These are phyloP conservation scores for Penstemon newberryi DNA, from an alignment of 257 asterid species.

Conservation along the genomic window DNA sequence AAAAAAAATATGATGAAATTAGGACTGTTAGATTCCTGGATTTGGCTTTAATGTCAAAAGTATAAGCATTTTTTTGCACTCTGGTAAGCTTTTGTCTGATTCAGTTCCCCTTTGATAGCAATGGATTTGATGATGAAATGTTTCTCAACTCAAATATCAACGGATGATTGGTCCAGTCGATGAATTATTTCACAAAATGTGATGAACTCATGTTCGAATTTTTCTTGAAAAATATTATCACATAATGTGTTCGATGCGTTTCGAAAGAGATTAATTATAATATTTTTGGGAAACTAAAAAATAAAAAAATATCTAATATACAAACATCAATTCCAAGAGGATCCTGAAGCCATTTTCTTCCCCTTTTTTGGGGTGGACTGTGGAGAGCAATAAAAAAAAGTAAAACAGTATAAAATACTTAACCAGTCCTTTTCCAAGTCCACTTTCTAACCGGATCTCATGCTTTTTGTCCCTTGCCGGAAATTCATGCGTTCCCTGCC, in stretches of 20 bases:
- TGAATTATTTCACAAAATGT: too few species aligned
- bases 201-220: too few species aligned
- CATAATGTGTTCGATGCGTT: too few species aligned
- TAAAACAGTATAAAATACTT: constrained; percentile 20
- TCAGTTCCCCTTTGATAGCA: constrained; percentile 37
- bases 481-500: constrained; percentile 56
- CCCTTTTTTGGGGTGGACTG: constrained; percentile 38
- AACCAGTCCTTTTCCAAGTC: constrained; percentile 37
- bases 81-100: constrained; percentile 52
- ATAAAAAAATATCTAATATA: not conserved
- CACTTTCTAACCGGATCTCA: constrained; percentile 52
- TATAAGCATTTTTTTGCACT: constrained; percentile 33
- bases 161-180: too few species aligned
- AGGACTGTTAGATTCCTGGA: constrained; percentile 50
- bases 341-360: constrained; percentile 29
- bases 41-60: constrained; percentile 47
- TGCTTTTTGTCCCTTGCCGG: constrained; percentile 63
- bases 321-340: constrained; percentile 33
- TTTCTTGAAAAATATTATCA: too few species aligned
- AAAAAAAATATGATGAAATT: constrained; percentile 39
- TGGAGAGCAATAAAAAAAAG: constrained; percentile 31
- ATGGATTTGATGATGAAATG: constrained; percentile 36
- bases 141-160: not conserved
- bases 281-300: too few species aligned
- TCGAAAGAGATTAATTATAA: too few species aligned